Evolutionary conservation across 768 basidiomycete species (phyloP), one percentile per base, ranked within the genome.

Genomic region (Podaxis rugospora): DNA sequence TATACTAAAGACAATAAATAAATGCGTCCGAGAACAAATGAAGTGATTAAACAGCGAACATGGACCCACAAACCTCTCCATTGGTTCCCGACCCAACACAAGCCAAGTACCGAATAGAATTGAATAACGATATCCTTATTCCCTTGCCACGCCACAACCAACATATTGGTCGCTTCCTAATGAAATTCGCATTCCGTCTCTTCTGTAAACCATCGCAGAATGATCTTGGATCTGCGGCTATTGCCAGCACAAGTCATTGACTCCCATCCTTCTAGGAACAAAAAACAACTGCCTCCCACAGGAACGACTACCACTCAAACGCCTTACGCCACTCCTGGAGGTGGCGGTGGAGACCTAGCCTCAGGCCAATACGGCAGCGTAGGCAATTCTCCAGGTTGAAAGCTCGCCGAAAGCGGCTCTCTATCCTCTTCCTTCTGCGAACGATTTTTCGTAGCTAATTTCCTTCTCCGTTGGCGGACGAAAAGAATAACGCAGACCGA

Each of bases 371-470:
- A 61, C 4, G 53, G 32, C 11, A 61, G 44, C 14, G 52, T 27
- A 54, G 59, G 59, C 21, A 61, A 39, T 47, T 61, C 59, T 14
- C 59, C 59, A 27, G 59, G 59, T 16, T 61, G 59, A 39, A 61
- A 61, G 16, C 59, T 61, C 7, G 59, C 59, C 13, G 59, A 61
- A 28, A 61, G 46, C 6, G 59, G 59, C n/a, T 54, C 14, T 9
- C 25, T 32, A 4, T 61, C 59, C 7, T 61, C 59, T 4, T 53
- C 51, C 11, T 53, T 60, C 5, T 51, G 25, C 23, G 2, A 10
- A 25, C 4, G 5, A 9, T 1, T 25, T 35, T 36, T 37, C 14
- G 7, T 9, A n/a, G 16, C 4, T 23, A 28, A 11, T 18, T 46
- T 32, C 27, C 44, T 47, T 5, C 27, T 61, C 7, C 59, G 46